Evolutionary conservation across 768 basidiomycete species (phyloP).

Genomic region (Nidularia pulvinata): DNA sequence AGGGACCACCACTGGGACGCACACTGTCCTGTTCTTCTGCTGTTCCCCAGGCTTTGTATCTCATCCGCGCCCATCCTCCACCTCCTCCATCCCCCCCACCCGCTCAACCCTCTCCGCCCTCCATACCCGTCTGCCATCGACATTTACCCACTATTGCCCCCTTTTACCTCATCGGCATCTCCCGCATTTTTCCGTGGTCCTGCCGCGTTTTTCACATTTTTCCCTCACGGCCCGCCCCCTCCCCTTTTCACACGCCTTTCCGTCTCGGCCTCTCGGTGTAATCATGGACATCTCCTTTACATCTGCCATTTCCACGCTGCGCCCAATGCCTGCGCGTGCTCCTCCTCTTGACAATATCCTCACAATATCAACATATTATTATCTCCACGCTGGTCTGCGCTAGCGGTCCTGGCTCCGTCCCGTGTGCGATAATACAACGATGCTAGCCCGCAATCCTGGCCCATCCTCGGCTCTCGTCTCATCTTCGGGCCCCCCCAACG

Average conservation of each 20-base stretch:
- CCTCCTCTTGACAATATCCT: background rate
- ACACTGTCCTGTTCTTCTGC: background rate
- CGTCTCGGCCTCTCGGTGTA: slow-evolving; percentile 2
- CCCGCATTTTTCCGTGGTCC: slow-evolving; percentile 8
- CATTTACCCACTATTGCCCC: background rate
- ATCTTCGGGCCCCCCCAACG: background rate
- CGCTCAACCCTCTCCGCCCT: background rate
- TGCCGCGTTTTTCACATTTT: too few relatives aligned
- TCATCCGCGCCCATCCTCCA: background rate
- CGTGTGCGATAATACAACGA: background rate
- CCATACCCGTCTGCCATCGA: background rate
- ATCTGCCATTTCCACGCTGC: background rate
- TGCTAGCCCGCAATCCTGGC: background rate
- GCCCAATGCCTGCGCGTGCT: background rate
- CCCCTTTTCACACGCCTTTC: background rate
- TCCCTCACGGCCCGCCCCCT: too few relatives aligned
- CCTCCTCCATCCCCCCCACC: slow-evolving; percentile 2
- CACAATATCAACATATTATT: too few relatives aligned
- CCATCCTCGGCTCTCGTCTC: background rate
- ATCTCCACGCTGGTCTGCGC: too few relatives aligned
- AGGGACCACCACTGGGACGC: too few relatives aligned
- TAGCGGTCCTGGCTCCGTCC: background rate
- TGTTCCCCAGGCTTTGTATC: background rate
- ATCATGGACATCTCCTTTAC: slow-evolving; percentile 1
- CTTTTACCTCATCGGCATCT: slow-evolving; percentile 4